Evolutionary conservation across 495 filamentous ascomycete genomes (phyloP), one percentile per base, ranked within the genome.

Genomic region (Entonaema liquescens): DNA sequence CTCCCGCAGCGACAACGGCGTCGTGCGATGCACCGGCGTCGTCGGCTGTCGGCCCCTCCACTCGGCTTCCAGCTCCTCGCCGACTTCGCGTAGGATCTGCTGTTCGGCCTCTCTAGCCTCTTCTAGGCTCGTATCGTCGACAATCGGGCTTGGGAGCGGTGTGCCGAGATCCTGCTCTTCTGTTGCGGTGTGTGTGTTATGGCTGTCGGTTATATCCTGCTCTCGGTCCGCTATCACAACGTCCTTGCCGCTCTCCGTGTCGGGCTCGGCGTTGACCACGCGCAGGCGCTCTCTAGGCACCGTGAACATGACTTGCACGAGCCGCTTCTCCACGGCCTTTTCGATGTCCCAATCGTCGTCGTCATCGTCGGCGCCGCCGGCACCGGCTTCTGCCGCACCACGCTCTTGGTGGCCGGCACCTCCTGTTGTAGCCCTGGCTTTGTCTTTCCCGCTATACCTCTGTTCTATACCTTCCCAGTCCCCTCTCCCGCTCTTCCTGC

Each of bases 261-360:
- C 82, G 62, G 80, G 80, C 77, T 81, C 83, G 65, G 83, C 88
- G 81, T 98, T 98, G 8, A 97, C 94, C 12, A 98, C 93, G 55
- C 95, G 83, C 71, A 98, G 76, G 77, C 85, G 88, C 81, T 93
- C 90, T 77, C 88, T 91, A 53, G 95, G 95, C 62, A 97, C 92
- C 1, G 94, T 97, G 78, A 96, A 98, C 83, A 96, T 96, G 67
- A 96, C 87, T 80, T 98, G 95, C 65, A 98, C 94, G 15, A 92
- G 85, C 47, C 93, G 79, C 56, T 86, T 87, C 79, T 94, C 89
- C 1, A 91, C 91, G 5, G 92, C 93, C 49, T 86, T 86, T 77
- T 98, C 95, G 35, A 97, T 86, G 74, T 97, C 94, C 94, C 94
- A 97, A 55, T 97, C 94, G 4, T 89, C 90, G 13, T 91, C 90